A percentile compares a stretch with the other conserved stretches of the same genome.
Conservation (phyloP, 805 yeast genomes). For the Candida khao-thaluensis region DNA sequence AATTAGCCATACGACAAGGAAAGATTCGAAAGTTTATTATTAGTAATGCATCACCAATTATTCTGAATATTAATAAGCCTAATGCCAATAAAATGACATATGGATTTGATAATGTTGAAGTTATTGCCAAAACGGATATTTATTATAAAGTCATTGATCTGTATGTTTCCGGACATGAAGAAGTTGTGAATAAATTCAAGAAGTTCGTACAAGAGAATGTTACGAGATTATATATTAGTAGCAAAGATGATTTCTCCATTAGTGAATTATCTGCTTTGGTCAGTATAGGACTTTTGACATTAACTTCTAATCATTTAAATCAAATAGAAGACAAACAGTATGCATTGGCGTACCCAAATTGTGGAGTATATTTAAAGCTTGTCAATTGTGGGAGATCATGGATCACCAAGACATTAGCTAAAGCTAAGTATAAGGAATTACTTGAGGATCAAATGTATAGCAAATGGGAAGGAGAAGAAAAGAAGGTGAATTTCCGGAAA, state of each 20-base stretch:
- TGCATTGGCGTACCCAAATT: constrained; percentile 47
- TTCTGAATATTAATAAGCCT: constrained; percentile 35
- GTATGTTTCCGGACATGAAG: constrained; percentile 13
- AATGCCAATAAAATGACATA: constrained; percentile 39
- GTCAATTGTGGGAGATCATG: constrained; percentile 44
- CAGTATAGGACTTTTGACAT: constrained; percentile 42
- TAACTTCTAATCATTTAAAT: constrained; percentile 44
- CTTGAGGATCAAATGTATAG: constrained; percentile 41
- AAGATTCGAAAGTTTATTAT: constrained; percentile 39
- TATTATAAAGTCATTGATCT: constrained; percentile 23
- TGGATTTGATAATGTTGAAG: constrained; percentile 44
- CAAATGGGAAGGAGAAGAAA: constrained; percentile 45
- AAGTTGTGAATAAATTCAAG: constrained; percentile 23
- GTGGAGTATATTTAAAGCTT: constrained; percentile 49
- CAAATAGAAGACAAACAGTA: constrained; percentile 41
- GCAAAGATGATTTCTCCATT: constrained; percentile 21
- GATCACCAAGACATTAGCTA: constrained; percentile 39
- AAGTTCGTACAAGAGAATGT: constrained; percentile 24
- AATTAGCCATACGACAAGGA: constrained; percentile 35
- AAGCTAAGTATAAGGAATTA: constrained; percentile 41
- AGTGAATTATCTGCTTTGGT: constrained; percentile 34
- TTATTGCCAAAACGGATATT: constrained; percentile 26
- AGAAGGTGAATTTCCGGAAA: constrained; percentile 40
- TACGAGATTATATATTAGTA: constrained; percentile 26
- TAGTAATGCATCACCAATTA: constrained; percentile 44